Percentiles rank a stretch among this genome's conserved stretches.
Evolutionary conservation across 495 filamentous ascomycete genomes (phyloP).

Genomic region (Neurospora africana): DNA sequence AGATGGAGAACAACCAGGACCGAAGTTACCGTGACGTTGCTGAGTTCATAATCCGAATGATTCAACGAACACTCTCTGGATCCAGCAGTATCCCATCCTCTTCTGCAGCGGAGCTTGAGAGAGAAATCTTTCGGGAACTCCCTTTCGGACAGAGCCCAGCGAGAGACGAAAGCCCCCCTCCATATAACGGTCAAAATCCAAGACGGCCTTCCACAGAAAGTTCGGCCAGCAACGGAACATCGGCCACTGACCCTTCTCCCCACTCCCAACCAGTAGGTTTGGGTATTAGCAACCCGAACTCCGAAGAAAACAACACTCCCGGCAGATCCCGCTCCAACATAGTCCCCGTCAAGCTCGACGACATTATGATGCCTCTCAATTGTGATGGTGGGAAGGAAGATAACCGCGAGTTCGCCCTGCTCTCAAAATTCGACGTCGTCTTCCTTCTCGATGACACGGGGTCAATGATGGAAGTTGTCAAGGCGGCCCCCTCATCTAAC

Average conservation of each 20-base stretch:
- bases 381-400: background rate
- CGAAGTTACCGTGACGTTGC: conserved; percentile 5
- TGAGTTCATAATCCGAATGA: conserved; percentile 7
- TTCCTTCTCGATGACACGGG: conserved; percentile 82
- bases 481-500: background rate
- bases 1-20: conserved; percentile 7
- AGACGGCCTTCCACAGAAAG: background rate
- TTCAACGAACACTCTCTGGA: conserved; percentile 5
- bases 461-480: conserved; percentile 52
- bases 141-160: background rate
- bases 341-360: background rate
- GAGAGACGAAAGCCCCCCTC: background rate
- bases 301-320: background rate
- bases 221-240: background rate
- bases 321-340: background rate
- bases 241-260: background rate
- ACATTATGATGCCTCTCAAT: background rate
- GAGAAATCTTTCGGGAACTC: background rate
- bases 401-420: conserved; percentile 54
- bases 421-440: conserved; percentile 63
- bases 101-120: background rate
- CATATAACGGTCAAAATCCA: background rate
- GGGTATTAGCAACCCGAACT: background rate
- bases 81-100: background rate
- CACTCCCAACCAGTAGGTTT: background rate